A percentile compares a stretch with the other conserved stretches of the same genome.
These are phyloP conservation scores for Kazachstania psychrophila DNA, from an alignment of 805 yeast species.

Conservation along the genomic window DNA sequence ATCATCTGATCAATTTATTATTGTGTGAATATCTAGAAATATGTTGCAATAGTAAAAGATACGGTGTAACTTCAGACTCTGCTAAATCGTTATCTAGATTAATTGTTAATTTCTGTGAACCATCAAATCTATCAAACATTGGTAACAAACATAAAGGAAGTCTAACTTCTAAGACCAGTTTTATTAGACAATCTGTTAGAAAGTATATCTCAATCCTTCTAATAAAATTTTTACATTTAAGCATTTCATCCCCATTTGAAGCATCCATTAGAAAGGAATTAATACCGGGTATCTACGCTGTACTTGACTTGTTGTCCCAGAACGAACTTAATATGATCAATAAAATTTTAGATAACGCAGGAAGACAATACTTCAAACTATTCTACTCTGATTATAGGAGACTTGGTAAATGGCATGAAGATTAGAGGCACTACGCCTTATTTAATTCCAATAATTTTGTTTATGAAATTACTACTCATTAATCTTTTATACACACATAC, in stretches of 20 bases:
- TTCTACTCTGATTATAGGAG: conserved; percentile 65
- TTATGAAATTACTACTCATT: too few relatives aligned
- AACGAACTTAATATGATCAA: conserved; percentile 56
- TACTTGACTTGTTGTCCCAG: conserved; percentile 62
- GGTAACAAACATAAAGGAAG: conserved; percentile 27
- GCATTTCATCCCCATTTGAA: conserved; percentile 42
- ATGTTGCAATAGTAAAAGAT: conserved; percentile 27
- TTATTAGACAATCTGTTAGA: conserved; percentile 53
- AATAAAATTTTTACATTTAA: conserved; percentile 46
- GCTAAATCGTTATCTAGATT: conserved; percentile 49
- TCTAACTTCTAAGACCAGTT: conserved; percentile 46
- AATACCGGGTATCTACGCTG: conserved; percentile 45
- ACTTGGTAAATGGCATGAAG: conserved; percentile 75
- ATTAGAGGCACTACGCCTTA: too few relatives aligned
- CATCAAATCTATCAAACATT: conserved; percentile 30
- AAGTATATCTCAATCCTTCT: conserved; percentile 53
- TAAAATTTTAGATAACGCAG: conserved; percentile 56
- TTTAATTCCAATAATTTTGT: too few relatives aligned
- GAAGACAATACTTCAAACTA: conserved; percentile 56
- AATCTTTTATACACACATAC: too few relatives aligned
- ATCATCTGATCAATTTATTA: conserved; percentile 50
- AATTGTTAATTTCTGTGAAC: conserved; percentile 65
- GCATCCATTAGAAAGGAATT: conserved; percentile 40
- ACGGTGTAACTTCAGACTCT: conserved; percentile 25
- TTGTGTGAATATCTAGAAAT: conserved; percentile 44